These are phyloP conservation scores for Pseudogymnoascus sp. DNA, from an alignment of 2,329 filamentous ascomycete genomes.

Conservation along the genomic window DNA sequence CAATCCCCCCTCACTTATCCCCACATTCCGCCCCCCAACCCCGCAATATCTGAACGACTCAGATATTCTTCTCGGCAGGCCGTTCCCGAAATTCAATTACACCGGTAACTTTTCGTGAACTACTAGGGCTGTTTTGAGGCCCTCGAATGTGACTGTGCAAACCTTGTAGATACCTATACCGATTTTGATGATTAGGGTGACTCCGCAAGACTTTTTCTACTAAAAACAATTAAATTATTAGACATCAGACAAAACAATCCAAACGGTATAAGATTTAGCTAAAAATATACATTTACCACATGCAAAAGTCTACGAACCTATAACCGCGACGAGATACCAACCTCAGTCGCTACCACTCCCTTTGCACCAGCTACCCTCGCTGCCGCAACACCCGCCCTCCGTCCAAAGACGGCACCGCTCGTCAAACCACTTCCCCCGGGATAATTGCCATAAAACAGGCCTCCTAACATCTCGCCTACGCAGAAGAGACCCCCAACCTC, in stretches of 20 bases:
- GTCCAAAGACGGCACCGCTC: slow-evolving; percentile 45
- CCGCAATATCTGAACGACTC: too few relatives aligned
- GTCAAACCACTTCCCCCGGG: slow-evolving; percentile 55
- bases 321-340: not conserved
- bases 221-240: not conserved
- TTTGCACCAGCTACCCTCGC: not conserved
- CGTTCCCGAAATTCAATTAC: too few relatives aligned
- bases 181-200: too few relatives aligned
- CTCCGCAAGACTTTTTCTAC: too few relatives aligned
- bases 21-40: too few relatives aligned
- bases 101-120: too few relatives aligned
- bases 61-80: too few relatives aligned
- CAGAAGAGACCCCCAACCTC: slow-evolving; percentile 50
- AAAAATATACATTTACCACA: not conserved
- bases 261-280: not conserved
- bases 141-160: too few relatives aligned
- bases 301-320: not conserved
- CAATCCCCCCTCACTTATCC: too few relatives aligned
- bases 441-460: slow-evolving; percentile 55
- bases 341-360: not conserved
- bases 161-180: too few relatives aligned
- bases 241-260: not conserved
- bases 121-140: too few relatives aligned
- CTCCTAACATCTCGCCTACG: slow-evolving; percentile 58
- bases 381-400: slow-evolving; percentile 29